Evolutionary conservation across 169 alveolate species (phyloP), one percentile per base, ranked within the genome.

Genomic region (Cryptosporidium sp.): DNA sequence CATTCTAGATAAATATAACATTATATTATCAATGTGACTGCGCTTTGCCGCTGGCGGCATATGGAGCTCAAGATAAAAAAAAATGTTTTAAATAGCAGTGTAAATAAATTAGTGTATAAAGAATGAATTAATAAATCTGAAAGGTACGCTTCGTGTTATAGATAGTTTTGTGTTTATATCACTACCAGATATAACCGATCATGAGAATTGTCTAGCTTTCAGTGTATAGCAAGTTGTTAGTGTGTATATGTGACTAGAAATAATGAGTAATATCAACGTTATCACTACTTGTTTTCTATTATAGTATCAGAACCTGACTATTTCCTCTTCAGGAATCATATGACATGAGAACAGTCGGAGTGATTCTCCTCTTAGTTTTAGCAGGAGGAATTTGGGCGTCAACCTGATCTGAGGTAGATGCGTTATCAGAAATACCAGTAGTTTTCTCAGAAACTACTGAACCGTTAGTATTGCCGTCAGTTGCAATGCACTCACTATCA

Each of bases 321-420:
- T n/a, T 8, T 55, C 21, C 0, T 26, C 37, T 26, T 65, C n/a
- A 65, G 18, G 67, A 33, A 29, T 61, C 75, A 41, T 62, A 80
- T 10, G 89, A 65, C 23, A 48, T 39, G 55, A 80, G 75, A 65
- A 80, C 68, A n/a, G 89, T 80, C 16, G 89, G 89, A 10, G 37
- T 26, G 18, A 80, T 80, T 67, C 89, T 80, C 29, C 89, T 59
- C 37, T 80, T 80, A 23, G 67, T 16, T 48, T 65, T 80, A 16
- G 41, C 23, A 2, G 71, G 50, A 35, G 71, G 33, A 29, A 21
- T 65, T 33, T 37, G 71, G 71, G 18, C 5, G 23, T 55, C 67
- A n/a, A 4, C 14, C 4, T n/a, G 37, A 55, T 55, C 37, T 26
- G 35, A 26, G 2, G 67, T n/a, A 55, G 67, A 26, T 55, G 1